Evolutionary conservation across 2,329 filamentous ascomycete species (phyloP), one percentile per base, ranked within the genome.

Genomic region (Botrytis aclada): DNA sequence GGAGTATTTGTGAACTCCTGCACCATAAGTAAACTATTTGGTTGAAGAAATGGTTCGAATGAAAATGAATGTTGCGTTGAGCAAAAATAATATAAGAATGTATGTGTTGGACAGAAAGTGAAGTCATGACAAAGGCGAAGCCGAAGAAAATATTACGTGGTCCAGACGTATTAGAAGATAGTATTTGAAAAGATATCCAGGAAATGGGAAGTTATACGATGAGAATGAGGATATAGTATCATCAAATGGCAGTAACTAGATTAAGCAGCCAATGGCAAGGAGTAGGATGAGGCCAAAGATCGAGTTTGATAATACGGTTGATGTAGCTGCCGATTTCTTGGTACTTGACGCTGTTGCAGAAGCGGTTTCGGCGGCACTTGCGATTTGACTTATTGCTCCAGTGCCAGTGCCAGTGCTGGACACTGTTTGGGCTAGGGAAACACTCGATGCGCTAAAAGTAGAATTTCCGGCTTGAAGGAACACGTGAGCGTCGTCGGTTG

Each of bases 381-480:
- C 29, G n/a, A 65, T 71, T 25, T 58, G 72, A 10, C 67, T 73
- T n/a, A 34, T 39, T 22, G 12, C 6, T 10, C 16, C 47, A 18
- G 66, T 32, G 20, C 20, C 29, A 9, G 65, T 47, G 2, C 32
- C n/a, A 43, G 45, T 20, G 16, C 25, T 45, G 61, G 60, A 10
- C 5, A 25, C 22, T 1, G 43, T 63, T 56, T 39, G 58, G 58
- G 47, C 34, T 14, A 32, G 20, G 29, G 25, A n/a, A 5, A 32
- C 64, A 51, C 45, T 71, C 51, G 25, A 39, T 10, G 58, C 62
- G 20, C 39, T 70, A 37, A 58, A 54, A 32, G 74, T 76, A 16
- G 73, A 71, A 25, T 75, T 78, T 34, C 64, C 71, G 45, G 75
- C 75, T 67, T 80, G 74, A 51, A 79, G 78, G 29, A 79, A 74